A percentile compares a stretch with the other conserved stretches of the same genome.
phyloP scores from a whole-genome alignment of 2,329 filamentous ascomycete genomes.

The Paradendryphiella salina region DNA sequence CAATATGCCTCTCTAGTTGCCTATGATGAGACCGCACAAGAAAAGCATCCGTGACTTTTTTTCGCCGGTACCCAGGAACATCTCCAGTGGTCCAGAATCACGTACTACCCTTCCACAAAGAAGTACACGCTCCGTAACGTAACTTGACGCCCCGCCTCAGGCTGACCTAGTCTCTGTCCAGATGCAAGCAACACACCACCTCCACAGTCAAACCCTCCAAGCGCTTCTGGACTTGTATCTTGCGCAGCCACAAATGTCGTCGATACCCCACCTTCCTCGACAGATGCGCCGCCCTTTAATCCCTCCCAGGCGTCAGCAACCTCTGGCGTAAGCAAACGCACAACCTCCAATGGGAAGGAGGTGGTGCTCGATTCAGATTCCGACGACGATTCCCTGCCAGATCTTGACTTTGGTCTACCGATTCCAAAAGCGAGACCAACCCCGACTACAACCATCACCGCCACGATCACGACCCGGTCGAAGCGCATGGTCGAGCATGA shows the following conservation, averaged over 20 bases:
- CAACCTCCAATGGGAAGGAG: conserved; percentile 58
- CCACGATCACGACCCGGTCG: conserved; percentile 9
- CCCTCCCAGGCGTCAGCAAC: conserved; percentile 35
- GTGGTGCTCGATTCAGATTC: conserved; percentile 70
- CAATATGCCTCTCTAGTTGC: neutral
- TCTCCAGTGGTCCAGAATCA: conserved; percentile 14
- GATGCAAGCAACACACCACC: conserved; percentile 8
- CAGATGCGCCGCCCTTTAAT: conserved; percentile 16
- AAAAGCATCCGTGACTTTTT: conserved; percentile 54
- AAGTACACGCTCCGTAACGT: conserved; percentile 16
- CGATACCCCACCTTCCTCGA: neutral
- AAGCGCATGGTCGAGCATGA: conserved; percentile 17
- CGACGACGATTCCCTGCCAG: conserved; percentile 57
- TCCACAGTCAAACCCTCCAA: neutral
- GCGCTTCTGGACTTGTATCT: neutral
- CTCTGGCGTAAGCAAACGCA: conserved; percentile 49
- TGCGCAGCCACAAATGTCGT: neutral
- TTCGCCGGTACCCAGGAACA: conserved; percentile 43
- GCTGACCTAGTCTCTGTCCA: conserved; percentile 1
- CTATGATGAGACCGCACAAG: conserved; percentile 26
- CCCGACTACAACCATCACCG: conserved; percentile 7
- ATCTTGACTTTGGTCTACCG: conserved; percentile 53
- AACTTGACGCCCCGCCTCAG: neutral
- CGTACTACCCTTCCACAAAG: conserved; percentile 27
- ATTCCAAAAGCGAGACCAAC: conserved; percentile 14